phyloP scores from a whole-genome alignment of 2,329 filamentous ascomycete species.

The Exophiala sp. region DNA sequence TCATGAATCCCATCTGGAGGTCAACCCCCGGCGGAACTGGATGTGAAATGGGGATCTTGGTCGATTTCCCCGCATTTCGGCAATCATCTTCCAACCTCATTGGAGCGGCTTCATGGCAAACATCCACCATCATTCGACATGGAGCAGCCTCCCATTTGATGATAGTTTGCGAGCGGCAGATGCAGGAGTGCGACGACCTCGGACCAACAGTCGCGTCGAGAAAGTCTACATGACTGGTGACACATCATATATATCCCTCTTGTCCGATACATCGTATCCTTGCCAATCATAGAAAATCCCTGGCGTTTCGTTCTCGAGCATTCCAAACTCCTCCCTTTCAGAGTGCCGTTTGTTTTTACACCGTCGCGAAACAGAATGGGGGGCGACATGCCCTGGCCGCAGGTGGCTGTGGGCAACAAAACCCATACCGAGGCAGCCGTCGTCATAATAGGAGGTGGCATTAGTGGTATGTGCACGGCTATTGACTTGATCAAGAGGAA shows the following conservation, averaged over 20 bases:
- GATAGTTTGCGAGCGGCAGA: too few relatives aligned
- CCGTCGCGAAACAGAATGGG: slow-evolving; percentile 10
- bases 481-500: slow-evolving; percentile 55
- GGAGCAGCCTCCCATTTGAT: background rate
- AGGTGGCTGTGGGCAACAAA: slow-evolving; percentile 26
- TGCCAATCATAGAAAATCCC: too few relatives aligned
- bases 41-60: background rate
- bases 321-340: background rate
- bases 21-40: background rate
- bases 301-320: background rate
- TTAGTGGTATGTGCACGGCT: slow-evolving; percentile 41
- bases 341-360: background rate
- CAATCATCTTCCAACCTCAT: background rate
- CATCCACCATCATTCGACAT: background rate
- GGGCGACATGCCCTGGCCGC: slow-evolving; percentile 26
- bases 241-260: too few relatives aligned
- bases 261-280: too few relatives aligned
- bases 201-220: background rate
- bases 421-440: slow-evolving; percentile 49
- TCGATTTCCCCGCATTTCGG: slow-evolving; percentile 6
- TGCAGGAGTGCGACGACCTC: background rate
- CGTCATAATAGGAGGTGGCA: slow-evolving; percentile 56
- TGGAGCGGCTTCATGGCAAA: too few relatives aligned
- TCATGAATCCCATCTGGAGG: background rate
- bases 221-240: too few relatives aligned